Base-by-base conservation (phyloP, 768 basidiomycete species). In the Guyanaporus albipodus region DNA sequence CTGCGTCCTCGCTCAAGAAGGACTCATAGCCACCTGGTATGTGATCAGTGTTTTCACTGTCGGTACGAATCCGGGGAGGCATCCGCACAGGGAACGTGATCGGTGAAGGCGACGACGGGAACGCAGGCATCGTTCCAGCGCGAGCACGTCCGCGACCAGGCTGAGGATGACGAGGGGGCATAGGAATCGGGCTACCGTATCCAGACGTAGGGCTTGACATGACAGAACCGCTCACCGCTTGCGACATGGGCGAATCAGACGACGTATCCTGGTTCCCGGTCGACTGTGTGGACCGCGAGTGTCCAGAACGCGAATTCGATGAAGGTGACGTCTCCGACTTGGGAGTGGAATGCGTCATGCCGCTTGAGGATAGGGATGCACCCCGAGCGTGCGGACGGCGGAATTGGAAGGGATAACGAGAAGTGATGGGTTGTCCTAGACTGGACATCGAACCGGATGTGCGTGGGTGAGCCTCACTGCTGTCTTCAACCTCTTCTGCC, bases 401-500 rank as follows among this genome's bases (percentile, higher is more conserved):
- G 64, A 79, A 77, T 43, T 78, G 73, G 74, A 87, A 86, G 9
- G 85, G 86, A 58, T 83, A 85, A 0, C 82, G 76, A 19, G 85
- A 81, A 27, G 70, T 64, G 42, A 91, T 73, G 1, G 87, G 89
- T 19, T 85, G 83, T 3, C 90, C 90, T 6, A 92, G 76, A 50
- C 85, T 87, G 4, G 89, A 91, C 82, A 92, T 82, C 8, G 90
- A 91, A 17, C 81, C 86, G 0, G 87, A 88, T 5, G 79, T 84
- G 15, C 82, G 75, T 33, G 79, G 80, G 4, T 81, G 77, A 0
- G 83, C 82, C 33, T 72, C 73, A 36, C 74, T 75, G 42, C 70
- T 70, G 34, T 68, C 69, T 33, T 64, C 68, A 5, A 32, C 52
- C 19, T 68, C 72, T 19, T 63, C 70, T 12, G 57, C 67, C 2